These are phyloP conservation scores for Cokeromyces recurvatus DNA, from an alignment of 371 early-diverging fungal species.

Conservation along the genomic window DNA sequence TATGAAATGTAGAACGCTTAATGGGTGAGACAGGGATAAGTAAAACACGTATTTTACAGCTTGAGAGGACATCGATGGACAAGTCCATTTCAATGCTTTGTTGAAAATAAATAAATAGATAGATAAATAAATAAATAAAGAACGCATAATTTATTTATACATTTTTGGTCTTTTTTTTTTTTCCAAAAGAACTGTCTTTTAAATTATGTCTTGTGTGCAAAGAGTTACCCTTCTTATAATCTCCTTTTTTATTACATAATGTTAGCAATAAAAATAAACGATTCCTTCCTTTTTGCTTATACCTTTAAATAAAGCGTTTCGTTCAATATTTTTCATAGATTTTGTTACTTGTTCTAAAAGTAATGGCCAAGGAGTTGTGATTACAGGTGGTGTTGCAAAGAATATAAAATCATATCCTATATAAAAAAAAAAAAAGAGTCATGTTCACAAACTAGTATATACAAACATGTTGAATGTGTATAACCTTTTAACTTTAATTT, in stretches of 20 bases:
- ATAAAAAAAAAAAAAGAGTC: neutral
- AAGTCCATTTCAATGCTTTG: slow-evolving; percentile 2
- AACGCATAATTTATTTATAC: too few species aligned
- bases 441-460: neutral
- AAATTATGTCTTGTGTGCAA: too few species aligned
- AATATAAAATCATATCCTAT: slow-evolving; percentile 19
- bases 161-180: too few species aligned
- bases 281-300: too few species aligned
- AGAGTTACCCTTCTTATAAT: too few species aligned
- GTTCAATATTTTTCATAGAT: too few species aligned
- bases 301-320: too few species aligned
- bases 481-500: slow-evolving; percentile 4
- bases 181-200: too few species aligned
- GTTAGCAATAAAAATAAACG: too few species aligned
- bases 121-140: too few species aligned
- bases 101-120: too few species aligned
- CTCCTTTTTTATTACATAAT: too few species aligned
- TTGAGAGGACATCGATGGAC: slow-evolving; percentile 46
- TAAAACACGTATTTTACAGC: slow-evolving; percentile 64
- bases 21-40: slow-evolving; percentile 75
- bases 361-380: slow-evolving; percentile 12
- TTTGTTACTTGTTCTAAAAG: slow-evolving; percentile 1
- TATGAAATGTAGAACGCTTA: slow-evolving; percentile 59
- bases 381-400: slow-evolving; percentile 6
- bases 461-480: neutral